These are phyloP conservation scores for Nitzschia sp. DNA, from an alignment of 108 stramenopile species.

Conservation along the genomic window DNA sequence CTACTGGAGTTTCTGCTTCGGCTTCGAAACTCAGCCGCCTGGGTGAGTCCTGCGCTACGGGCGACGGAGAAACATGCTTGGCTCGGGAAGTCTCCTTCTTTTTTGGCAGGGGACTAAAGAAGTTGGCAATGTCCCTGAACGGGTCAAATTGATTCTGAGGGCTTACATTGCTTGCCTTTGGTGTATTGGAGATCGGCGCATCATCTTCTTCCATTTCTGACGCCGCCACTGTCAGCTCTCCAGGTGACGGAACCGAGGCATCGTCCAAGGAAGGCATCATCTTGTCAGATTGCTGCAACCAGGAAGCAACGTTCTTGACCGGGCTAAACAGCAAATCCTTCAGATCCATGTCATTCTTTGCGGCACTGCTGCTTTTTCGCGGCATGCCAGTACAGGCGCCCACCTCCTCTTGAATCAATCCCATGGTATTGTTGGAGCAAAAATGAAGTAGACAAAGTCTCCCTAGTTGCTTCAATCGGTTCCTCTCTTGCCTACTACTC, in stretches of 20 bases:
- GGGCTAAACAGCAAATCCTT: not conserved
- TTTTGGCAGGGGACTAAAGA: not conserved
- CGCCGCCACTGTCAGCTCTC: no score
- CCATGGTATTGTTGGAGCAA: no score
- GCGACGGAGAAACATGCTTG: not conserved
- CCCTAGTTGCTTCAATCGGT: no score
- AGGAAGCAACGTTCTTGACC: not conserved
- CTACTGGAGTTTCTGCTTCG: not conserved
- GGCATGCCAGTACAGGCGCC: not conserved
- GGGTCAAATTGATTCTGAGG: not conserved
- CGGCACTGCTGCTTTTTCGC: not conserved
- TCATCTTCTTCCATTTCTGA: not conserved
- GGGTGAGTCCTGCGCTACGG: not conserved
- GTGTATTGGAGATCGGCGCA: not conserved
- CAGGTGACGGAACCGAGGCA: not conserved
- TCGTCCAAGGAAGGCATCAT: not conserved
- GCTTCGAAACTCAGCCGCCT: not conserved
- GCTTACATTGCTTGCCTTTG: not conserved
- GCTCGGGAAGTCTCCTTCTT: not conserved
- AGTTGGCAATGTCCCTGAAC: not conserved
- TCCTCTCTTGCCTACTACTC: no score
- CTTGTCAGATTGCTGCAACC: not conserved
- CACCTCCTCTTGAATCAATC: not conserved
- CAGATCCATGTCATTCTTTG: not conserved
- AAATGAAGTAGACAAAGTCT: no score